These are phyloP conservation scores for Penstemon barbatus DNA, from an alignment of 257 asterid species.

Conservation along the genomic window DNA sequence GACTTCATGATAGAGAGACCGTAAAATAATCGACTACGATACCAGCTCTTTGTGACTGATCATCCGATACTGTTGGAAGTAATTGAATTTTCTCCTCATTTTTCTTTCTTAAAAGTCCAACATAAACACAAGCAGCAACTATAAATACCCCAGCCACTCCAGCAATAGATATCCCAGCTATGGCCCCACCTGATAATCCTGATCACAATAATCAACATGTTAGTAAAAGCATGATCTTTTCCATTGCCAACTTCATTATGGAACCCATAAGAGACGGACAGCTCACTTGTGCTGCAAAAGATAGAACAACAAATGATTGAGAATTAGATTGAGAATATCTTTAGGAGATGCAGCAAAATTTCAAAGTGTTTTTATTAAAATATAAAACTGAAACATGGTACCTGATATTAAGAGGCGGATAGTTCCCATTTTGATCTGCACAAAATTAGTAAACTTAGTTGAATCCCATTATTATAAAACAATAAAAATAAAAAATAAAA, in stretches of 20 bases:
- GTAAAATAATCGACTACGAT: slow-evolving; percentile 31
- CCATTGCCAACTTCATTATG: slow-evolving; percentile 20
- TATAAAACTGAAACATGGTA: slow-evolving; percentile 25
- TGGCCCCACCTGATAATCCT: slow-evolving; percentile 75
- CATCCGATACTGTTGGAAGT: slow-evolving; percentile 47
- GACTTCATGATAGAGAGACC: slow-evolving; percentile 14
- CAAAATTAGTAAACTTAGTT: slow-evolving; percentile 24
- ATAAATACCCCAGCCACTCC: slow-evolving; percentile 47
- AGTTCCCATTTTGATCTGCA: slow-evolving; percentile 64
- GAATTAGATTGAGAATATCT: not conserved
- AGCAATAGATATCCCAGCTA: slow-evolving; percentile 72
- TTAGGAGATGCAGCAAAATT: not conserved
- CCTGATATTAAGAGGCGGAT: slow-evolving; percentile 54
- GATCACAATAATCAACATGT: slow-evolving; percentile 28
- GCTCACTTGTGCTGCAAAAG: slow-evolving; percentile 74
- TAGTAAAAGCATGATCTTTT: slow-evolving; percentile 29
- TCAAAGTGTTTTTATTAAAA: slow-evolving; percentile 12
- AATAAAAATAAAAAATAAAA: no score
- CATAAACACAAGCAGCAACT: slow-evolving; percentile 50
- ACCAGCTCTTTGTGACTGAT: slow-evolving; percentile 41
- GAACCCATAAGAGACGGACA: slow-evolving; percentile 39
- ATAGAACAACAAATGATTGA: not conserved
- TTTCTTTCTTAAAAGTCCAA: slow-evolving; percentile 52
- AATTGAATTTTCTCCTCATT: slow-evolving; percentile 36
- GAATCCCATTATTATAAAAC: not conserved